Evolutionary conservation across 2,329 filamentous ascomycete species (phyloP), one percentile per base, ranked within the genome.

Genomic region (Ophiostoma perfectum): DNA sequence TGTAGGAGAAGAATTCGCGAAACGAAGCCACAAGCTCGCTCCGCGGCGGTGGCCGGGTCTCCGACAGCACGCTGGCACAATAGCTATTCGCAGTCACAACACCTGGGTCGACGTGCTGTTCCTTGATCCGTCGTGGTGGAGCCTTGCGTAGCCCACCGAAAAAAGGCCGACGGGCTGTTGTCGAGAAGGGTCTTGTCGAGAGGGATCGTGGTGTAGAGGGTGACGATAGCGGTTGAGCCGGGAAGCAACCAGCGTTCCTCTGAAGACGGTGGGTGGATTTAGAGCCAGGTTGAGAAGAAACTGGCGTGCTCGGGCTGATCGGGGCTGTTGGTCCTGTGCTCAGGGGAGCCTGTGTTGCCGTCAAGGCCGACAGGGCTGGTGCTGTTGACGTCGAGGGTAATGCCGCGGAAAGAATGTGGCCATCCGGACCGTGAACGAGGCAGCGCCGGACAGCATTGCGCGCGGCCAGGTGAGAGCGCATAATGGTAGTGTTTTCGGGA

Each of bases 71-170:
- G 70, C 86, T 84, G 72, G 86, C 85, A 66, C 85, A 81, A 76
- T 92, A 84, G 69, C 90, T 84, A 73, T 90, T 84, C 79, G 97
- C 86, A 16, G 84, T 84, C 72, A 87, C 86, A 74, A 93, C 85
- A 67, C 92, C 93, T 0, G 86, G 90, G 74, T 88, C 90, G 70
- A 88, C 80, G 73, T 88, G 83, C 66, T 88, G 81, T 36, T 86
- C 81, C 76, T 87, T 88, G 60, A 88, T 78, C 68, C 84, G 80
- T 69, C 86, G 82, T 18, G 86, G 83, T 3, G 86, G 79, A 73
- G 87, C 86, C 71, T 81, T 76, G 72, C 90, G 84, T 64, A 92
- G 79, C 4, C 67, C 18, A 39, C 83, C 83, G 73, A 93, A 83
- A 69, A 93, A 87, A 3, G 83, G 83, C 71, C 88, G 81, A 65